Percentiles rank a stretch among this genome's conserved stretches.
Evolutionary conservation across 495 filamentous ascomycete genomes (phyloP).

Genomic region (Podospora sp.): DNA sequence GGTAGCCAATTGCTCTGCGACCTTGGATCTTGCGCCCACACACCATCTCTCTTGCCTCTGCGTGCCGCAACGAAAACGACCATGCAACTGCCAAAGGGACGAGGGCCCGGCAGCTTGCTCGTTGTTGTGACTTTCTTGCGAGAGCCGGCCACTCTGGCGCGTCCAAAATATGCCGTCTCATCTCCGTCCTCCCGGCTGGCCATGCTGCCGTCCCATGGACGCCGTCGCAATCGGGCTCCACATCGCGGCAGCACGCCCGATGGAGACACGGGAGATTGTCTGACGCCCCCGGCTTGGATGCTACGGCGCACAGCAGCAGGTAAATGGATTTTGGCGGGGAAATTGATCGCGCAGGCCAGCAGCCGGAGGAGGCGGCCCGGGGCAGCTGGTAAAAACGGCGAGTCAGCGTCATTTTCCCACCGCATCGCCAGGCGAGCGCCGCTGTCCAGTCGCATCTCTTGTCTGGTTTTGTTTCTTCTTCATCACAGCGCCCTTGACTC

Average conservation of each 20-base stretch:
- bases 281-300: background rate
- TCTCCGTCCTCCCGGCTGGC: background rate
- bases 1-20: slow-evolving; percentile 14
- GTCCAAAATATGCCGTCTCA: background rate
- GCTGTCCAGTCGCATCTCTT: background rate
- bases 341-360: background rate
- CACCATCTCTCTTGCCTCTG: background rate
- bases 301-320: background rate
- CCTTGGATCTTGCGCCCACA: background rate
- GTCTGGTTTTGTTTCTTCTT: background rate
- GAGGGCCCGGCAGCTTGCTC: background rate
- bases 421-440: background rate
- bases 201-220: background rate
- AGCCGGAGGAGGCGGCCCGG: background rate
- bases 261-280: background rate
- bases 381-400: background rate
- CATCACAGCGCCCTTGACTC: slow-evolving; percentile 2
- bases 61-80: background rate
- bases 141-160: background rate
- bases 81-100: background rate
- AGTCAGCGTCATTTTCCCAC: background rate
- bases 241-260: background rate
- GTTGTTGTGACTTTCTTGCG: background rate
- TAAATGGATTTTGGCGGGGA: background rate
- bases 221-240: background rate